These are phyloP conservation scores for Hypocrella siamensis DNA, from an alignment of 2,329 filamentous ascomycete genomes.

Conservation along the genomic window DNA sequence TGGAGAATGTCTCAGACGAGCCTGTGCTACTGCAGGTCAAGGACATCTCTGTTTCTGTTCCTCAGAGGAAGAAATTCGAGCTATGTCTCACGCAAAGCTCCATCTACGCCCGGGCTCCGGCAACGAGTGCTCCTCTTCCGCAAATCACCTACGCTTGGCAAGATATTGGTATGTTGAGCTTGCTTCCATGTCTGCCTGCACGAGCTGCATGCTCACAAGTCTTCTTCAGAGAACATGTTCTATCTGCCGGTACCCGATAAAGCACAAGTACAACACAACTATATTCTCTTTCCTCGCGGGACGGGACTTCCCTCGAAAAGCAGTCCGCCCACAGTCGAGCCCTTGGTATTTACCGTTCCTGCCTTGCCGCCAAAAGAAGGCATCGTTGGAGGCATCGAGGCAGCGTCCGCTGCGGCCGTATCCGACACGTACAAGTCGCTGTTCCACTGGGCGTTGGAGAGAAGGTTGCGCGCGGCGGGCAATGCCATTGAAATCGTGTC, in stretches of 20 bases:
- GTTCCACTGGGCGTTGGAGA: constrained; percentile 44
- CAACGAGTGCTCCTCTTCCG: constrained; percentile 33
- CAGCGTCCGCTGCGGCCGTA: constrained; percentile 32
- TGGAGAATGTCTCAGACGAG: constrained; percentile 27
- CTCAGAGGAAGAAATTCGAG: constrained; percentile 53
- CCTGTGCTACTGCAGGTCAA: constrained; percentile 42
- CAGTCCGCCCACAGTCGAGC: constrained; percentile 30
- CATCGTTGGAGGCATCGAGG: constrained; percentile 34
- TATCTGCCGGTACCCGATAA: constrained; percentile 52
- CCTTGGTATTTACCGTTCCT: constrained; percentile 49
- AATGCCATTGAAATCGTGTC: constrained; percentile 32
- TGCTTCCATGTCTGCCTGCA: too few species aligned
- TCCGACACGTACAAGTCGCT: constrained; percentile 43
- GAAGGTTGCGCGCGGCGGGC: constrained; percentile 31
- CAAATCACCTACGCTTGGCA: constrained; percentile 44
- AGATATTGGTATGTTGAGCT: constrained; percentile 49
- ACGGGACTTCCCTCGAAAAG: constrained; percentile 35
- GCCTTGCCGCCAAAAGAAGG: constrained; percentile 44
- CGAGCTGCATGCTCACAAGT: too few species aligned
- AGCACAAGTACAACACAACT: constrained; percentile 49
- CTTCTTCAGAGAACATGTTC: constrained; percentile 51
- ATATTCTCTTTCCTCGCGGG: constrained; percentile 43
- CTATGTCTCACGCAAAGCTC: constrained; percentile 45
- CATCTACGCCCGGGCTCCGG: constrained; percentile 39
- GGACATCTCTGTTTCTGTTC: constrained; percentile 51